Conservation (phyloP, 495 filamentous ascomycete genomes). For the Neurospora intermedia region DNA sequence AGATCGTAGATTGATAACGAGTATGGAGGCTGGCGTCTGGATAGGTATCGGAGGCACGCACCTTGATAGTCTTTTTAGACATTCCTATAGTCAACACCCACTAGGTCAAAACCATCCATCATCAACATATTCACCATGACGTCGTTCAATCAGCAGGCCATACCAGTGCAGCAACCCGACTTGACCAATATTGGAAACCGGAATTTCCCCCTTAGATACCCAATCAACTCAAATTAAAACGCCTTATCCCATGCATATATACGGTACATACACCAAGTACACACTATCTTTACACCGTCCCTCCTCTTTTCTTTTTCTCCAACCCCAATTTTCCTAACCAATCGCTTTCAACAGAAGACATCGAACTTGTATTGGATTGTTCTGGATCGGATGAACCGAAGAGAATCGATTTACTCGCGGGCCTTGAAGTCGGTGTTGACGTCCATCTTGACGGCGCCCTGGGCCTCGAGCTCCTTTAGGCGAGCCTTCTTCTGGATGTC, state of each 20-base stretch:
- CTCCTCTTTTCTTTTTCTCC: not conserved
- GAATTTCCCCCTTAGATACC: not conserved
- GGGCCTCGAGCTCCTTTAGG: constrained; percentile 64
- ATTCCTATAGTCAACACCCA: not conserved
- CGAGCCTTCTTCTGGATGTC: constrained; percentile 76
- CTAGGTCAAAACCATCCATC: not conserved
- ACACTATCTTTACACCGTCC: not conserved
- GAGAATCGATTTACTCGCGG: not conserved
- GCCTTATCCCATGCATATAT: not conserved
- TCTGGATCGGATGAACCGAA: not conserved
- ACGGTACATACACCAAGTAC: not conserved
- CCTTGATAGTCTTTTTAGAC: not conserved
- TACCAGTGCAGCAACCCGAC: not conserved
- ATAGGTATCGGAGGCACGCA: not conserved
- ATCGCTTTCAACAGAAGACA: no score
- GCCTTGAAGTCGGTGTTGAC: constrained; percentile 19
- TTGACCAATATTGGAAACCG: not conserved
- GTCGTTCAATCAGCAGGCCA: not conserved
- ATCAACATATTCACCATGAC: not conserved
- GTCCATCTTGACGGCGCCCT: constrained; percentile 59
- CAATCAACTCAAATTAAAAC: not conserved
- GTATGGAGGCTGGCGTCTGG: not conserved
- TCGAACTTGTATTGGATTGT: no score
- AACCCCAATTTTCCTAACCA: not conserved
- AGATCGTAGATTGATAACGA: not conserved